A percentile compares a stretch with the other conserved stretches of the same genome.
phyloP scores from a whole-genome alignment of 1,284 basidiomycete genomes.

The Mycosarcoma maydis region DNA sequence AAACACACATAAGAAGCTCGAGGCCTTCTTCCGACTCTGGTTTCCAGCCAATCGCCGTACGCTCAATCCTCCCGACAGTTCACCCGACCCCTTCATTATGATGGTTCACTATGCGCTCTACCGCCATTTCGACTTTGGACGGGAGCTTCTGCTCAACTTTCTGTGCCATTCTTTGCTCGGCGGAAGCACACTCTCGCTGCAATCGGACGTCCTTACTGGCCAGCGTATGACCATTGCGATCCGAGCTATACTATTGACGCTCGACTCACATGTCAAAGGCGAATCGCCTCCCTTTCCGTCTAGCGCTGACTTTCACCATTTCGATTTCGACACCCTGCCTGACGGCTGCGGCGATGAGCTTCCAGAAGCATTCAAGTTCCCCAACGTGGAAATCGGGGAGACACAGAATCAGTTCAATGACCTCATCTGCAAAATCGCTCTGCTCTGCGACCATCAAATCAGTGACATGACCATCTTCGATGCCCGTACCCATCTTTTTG shows the following conservation, averaged over 20 bases:
- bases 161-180: slow-evolving; percentile 54
- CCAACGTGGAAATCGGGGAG: slow-evolving; percentile 78
- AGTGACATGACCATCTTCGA: slow-evolving; percentile 84
- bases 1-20: slow-evolving; percentile 80
- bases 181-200: slow-evolving; percentile 56
- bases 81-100: slow-evolving; percentile 79
- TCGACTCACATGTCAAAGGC: slow-evolving; percentile 77
- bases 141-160: slow-evolving; percentile 76
- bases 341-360: slow-evolving; percentile 51
- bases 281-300: slow-evolving; percentile 80
- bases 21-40: slow-evolving; percentile 79
- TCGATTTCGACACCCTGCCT: slow-evolving; percentile 64
- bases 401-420: slow-evolving; percentile 77
- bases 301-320: slow-evolving; percentile 75
- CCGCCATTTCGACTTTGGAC: slow-evolving; percentile 86
- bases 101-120: slow-evolving; percentile 85
- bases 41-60: slow-evolving; percentile 78
- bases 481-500: slow-evolving; percentile 75
- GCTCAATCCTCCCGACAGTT: slow-evolving; percentile 78
- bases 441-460: slow-evolving; percentile 75
- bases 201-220: slow-evolving; percentile 57
- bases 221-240: slow-evolving; percentile 77
- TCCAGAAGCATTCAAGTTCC: slow-evolving; percentile 46
- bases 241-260: slow-evolving; percentile 79
- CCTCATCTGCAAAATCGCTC: slow-evolving; percentile 75